These are phyloP conservation scores for Sclerotinia glacialis DNA, from an alignment of 2,329 filamentous ascomycete species.

Conservation along the genomic window DNA sequence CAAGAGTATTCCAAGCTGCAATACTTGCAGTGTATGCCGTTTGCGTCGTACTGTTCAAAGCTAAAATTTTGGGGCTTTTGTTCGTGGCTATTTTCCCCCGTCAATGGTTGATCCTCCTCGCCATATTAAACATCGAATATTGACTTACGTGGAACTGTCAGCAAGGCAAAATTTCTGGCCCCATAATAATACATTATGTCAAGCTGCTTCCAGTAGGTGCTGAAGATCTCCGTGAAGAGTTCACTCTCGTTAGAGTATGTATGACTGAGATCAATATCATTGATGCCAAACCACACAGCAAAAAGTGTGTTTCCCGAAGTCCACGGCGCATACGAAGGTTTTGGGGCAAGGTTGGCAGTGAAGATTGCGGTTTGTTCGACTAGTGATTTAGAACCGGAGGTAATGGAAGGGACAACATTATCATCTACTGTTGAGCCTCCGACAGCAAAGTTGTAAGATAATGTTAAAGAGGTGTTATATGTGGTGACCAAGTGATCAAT, in stretches of 20 bases:
- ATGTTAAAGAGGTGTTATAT: conserved; percentile 4
- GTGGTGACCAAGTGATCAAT: conserved; percentile 6
- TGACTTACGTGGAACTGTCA: conserved; percentile 46
- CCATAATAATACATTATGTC: conserved; percentile 45
- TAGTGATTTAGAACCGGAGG: conserved; percentile 3
- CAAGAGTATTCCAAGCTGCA: conserved; percentile 7
- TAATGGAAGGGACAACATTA: neutral
- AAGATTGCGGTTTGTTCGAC: conserved; percentile 5
- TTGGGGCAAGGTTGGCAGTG: conserved; percentile 10
- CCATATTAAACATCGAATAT: neutral
- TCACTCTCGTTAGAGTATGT: neutral
- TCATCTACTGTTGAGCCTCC: neutral
- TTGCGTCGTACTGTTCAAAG: neutral
- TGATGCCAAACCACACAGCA: conserved; percentile 14
- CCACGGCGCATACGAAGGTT: conserved; percentile 15
- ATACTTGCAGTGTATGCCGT: conserved; percentile 6
- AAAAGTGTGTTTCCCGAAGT: conserved; percentile 13
- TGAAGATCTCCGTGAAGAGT: conserved; percentile 7
- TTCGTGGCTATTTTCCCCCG: neutral
- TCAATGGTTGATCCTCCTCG: neutral
- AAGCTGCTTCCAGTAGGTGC: conserved; percentile 13
- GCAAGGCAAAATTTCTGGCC: conserved; percentile 48
- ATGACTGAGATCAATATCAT: conserved; percentile 14
- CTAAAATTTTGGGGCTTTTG: conserved; percentile 1
- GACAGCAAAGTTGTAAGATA: conserved; percentile 12